Base-by-base conservation (phyloP, 2,329 filamentous ascomycete genomes). In the Fusarium protoensiforme region DNA sequence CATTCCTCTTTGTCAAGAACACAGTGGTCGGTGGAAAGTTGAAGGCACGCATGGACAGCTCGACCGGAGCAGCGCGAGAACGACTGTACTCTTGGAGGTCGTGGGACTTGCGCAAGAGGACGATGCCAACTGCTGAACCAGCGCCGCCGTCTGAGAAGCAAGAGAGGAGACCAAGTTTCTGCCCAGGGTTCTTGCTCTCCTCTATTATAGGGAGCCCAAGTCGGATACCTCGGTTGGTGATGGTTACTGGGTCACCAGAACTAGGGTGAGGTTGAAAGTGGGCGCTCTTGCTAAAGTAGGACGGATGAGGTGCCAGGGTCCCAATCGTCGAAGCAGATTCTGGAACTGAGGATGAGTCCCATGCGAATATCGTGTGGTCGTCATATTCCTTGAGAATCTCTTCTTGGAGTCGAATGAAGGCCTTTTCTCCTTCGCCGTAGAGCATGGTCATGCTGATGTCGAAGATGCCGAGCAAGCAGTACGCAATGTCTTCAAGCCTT, bases 391-490 rank as follows among this genome's bases (percentile, higher is more conserved):
- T 71, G 2, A 78, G 53, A 3, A 78, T 77, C 46, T 78, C 74
- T 51, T 78, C 75, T n/a, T 78, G 77, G 36, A 78, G 63, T 5
- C 76, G 69, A 27, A 77, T 63, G 33, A 78, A 78, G 0, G 77
- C 75, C 22, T 63, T 71, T 2, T 73, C 66, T 0, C 75, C 75
- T 36, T 77, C 75, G 10, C 70, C 75, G 39, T 76, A 77, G 1
- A 75, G 54, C 70, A 75, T 71, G 9, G 69, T 66, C 71, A 76
- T 76, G 56, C 60, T 74, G 18, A 77, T 66, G 27, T 71, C 62
- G 36, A 77, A 76, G 8, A 77, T 65, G 9, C 75, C 72, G 4
- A 77, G 60, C 7, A 77, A 66, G n/a, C 74, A 76, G 36, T 77
- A 77, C 6, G 74, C 75, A 18, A 71, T 65, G 20, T 77, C 75